Evolutionary conservation across 164 flowering plant species (phyloP).

Genomic region (Berberis vulgaris): DNA sequence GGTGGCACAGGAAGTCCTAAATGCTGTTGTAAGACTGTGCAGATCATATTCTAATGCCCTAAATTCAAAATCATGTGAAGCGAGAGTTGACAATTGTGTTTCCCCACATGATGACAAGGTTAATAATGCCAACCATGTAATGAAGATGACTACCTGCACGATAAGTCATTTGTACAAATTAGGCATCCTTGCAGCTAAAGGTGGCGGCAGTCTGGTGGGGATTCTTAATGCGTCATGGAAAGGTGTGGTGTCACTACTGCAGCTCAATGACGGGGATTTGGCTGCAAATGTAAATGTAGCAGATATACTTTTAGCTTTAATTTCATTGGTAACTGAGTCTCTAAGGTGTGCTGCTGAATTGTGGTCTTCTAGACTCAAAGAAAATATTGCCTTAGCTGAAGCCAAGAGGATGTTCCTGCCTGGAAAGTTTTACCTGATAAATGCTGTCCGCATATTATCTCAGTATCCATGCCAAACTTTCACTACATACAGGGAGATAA

Average conservation of each 20-base stretch:
- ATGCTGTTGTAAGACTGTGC: conserved; percentile 47
- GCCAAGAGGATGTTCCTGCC: conserved; percentile 78
- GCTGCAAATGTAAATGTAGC: conserved; percentile 44
- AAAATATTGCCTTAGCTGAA: conserved; percentile 43
- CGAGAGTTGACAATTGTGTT: conserved; percentile 8
- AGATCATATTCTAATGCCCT: conserved; percentile 37
- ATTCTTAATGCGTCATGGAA: conserved; percentile 92
- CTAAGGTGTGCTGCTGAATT: conserved; percentile 54
- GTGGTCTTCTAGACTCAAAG: conserved; percentile 49
- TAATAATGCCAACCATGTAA: conserved; percentile 25
- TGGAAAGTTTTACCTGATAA: conserved; percentile 73
- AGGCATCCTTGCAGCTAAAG: conserved; percentile 72
- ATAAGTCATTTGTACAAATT: conserved; percentile 53
- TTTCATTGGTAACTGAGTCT: conserved; percentile 60
- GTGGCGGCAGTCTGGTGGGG: conserved; percentile 69
- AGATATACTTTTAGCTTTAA: conserved; percentile 45
- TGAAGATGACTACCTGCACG: conserved; percentile 33
- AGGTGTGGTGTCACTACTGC: conserved; percentile 85
- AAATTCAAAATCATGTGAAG: conserved; percentile 28
- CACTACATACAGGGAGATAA: conserved; percentile 43
- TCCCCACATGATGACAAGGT: conserved; percentile 15
- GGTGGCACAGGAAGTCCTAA: conserved; percentile 38
- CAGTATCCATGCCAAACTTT: conserved; percentile 58
- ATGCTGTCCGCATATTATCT: conserved; percentile 62
- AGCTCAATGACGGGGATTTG: conserved; percentile 49